phyloP scores from a whole-genome alignment of 2,329 filamentous ascomycete genomes.

The Fusarium goolgardi region DNA sequence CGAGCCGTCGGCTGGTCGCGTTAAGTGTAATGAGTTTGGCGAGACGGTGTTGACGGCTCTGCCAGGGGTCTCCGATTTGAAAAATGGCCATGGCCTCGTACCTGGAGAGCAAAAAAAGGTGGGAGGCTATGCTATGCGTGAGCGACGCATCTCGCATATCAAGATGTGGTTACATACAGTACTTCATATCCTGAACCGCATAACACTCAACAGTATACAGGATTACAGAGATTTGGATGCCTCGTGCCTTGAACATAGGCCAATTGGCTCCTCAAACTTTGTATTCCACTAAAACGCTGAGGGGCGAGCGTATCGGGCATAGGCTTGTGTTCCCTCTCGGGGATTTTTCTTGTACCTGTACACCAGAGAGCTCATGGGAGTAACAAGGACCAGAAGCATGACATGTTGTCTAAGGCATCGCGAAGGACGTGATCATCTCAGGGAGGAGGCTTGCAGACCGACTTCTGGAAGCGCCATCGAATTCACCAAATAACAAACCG shows the following conservation, averaged over 20 bases:
- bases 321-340: constrained; percentile 52
- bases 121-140: background rate
- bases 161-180: constrained; percentile 11
- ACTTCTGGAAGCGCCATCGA: constrained; percentile 40
- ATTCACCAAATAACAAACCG: constrained; percentile 20
- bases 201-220: constrained; percentile 15
- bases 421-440: constrained; percentile 7
- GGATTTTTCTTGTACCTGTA: constrained; percentile 56
- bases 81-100: background rate
- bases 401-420: constrained; percentile 35
- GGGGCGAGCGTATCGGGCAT: constrained; percentile 38
- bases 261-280: constrained; percentile 10
- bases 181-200: constrained; percentile 6
- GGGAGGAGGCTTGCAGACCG: constrained; percentile 12
- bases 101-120: background rate
- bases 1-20: constrained; percentile 40
- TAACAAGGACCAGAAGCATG: constrained; percentile 46
- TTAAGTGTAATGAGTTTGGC: constrained; percentile 33
- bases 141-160: background rate
- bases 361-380: constrained; percentile 53
- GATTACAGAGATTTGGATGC: constrained; percentile 18
- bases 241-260: constrained; percentile 18
- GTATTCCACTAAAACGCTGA: constrained; percentile 26
- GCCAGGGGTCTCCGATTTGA: constrained; percentile 19
- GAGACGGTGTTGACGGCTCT: constrained; percentile 20